Evolutionary conservation across 2,329 filamentous ascomycete species (phyloP).

Genomic region (Phoma sp.): DNA sequence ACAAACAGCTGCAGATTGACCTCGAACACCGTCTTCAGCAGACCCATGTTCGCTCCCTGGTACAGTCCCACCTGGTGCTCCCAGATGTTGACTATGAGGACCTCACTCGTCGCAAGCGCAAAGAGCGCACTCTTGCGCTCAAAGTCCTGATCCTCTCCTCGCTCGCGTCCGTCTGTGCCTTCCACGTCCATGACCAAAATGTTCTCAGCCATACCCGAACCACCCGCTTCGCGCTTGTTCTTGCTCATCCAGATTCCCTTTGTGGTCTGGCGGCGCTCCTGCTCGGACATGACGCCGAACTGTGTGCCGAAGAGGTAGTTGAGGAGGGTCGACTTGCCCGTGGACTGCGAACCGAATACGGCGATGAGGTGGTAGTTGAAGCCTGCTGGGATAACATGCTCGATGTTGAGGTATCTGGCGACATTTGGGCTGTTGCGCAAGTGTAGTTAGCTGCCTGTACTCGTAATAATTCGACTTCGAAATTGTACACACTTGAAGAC

Average conservation of each 20-base stretch:
- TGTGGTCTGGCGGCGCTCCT: conserved; percentile 92
- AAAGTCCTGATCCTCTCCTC: conserved; percentile 98
- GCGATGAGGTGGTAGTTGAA: conserved; percentile 99
- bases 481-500: conserved; percentile 81
- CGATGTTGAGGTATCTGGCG: conserved; percentile 79
- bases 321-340: conserved; percentile 94
- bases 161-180: conserved; percentile 93
- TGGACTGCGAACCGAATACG: conserved; percentile 98
- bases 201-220: conserved; percentile 85
- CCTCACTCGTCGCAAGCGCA: conserved; percentile 95
- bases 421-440: conserved; percentile 69
- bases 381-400: conserved; percentile 83
- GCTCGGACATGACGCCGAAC: conserved; percentile 98
- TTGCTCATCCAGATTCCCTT: conserved; percentile 99
- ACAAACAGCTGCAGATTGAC: conserved; percentile 97
- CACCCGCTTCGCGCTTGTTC: conserved; percentile 72
- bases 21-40: conserved; percentile 98
- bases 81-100: conserved; percentile 98
- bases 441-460: conserved; percentile 28
- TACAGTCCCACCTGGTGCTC: conserved; percentile 98
- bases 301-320: conserved; percentile 95
- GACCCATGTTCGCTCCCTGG: conserved; percentile 97
- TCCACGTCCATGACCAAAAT: conserved; percentile 99
- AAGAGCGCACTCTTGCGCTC: conserved; percentile 98
- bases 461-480: neutral